Percentiles rank a stretch among this genome's conserved stretches.
Evolutionary conservation across 106 monocot species (phyloP).

Genomic region (Cymbidium sinense): DNA sequence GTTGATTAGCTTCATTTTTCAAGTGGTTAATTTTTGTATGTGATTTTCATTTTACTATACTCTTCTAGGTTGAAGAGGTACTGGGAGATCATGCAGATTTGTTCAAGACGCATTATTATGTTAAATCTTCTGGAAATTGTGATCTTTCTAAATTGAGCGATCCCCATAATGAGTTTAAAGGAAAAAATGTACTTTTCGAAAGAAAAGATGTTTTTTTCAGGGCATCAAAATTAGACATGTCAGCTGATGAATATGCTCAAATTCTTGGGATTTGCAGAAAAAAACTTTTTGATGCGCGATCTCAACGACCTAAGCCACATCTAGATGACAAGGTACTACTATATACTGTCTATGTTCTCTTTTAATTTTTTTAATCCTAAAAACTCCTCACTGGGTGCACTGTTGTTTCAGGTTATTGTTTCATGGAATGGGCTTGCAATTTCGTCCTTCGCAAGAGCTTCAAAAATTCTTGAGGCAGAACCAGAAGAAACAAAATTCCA

Average conservation of each 20-base stretch:
- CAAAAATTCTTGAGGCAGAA: constrained; percentile 66
- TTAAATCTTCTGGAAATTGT: constrained; percentile 87
- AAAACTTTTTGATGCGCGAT: constrained; percentile 57
- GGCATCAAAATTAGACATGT: constrained; percentile 55
- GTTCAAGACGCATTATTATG: constrained; percentile 90
- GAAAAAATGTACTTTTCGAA: constrained; percentile 77
- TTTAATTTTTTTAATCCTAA: background rate
- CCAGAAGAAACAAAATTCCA: constrained; percentile 37
- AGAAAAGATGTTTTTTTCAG: constrained; percentile 37
- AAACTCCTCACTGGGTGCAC: background rate
- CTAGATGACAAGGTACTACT: constrained; percentile 87
- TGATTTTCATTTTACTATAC: constrained; percentile 1
- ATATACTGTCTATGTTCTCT: background rate
- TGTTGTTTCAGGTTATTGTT: constrained; percentile 71
- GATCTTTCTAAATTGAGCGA: constrained; percentile 93
- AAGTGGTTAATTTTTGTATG: background rate
- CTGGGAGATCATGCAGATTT: constrained; percentile 54
- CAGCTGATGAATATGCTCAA: constrained; percentile 61
- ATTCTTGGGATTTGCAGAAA: constrained; percentile 49
- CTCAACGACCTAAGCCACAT: constrained; percentile 66
- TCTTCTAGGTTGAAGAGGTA: constrained; percentile 58
- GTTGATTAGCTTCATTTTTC: background rate
- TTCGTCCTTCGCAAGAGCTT: constrained; percentile 87
- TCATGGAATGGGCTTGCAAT: constrained; percentile 96
- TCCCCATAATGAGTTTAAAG: constrained; percentile 83